Evolutionary conservation across 1,284 basidiomycete genomes (phyloP).

Genomic region (Testicularia cyperi): DNA sequence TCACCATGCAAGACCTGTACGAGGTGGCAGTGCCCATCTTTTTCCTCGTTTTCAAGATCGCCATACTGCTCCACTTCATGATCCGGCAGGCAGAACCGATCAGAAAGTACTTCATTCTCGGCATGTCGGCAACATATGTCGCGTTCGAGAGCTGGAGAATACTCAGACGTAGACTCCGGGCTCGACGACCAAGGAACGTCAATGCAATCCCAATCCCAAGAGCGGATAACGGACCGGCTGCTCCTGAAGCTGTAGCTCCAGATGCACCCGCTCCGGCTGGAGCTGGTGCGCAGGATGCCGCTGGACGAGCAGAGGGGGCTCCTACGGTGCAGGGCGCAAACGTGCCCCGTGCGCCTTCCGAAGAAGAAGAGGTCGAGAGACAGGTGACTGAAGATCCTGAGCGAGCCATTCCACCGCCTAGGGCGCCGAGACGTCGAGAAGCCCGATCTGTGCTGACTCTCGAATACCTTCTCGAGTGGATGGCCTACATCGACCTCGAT

Average conservation of each 20-base stretch:
- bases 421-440: constrained; percentile 12
- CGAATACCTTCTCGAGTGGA: constrained; percentile 34
- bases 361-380: constrained; percentile 11
- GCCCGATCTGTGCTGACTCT: constrained; percentile 7
- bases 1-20: constrained; percentile 17
- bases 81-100: constrained; percentile 21
- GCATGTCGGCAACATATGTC: constrained; percentile 27
- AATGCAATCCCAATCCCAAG: too few species aligned
- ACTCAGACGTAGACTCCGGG: constrained; percentile 16
- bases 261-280: constrained; percentile 1
- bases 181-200: background rate
- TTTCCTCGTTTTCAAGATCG: constrained; percentile 39
- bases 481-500: constrained; percentile 36
- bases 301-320: background rate
- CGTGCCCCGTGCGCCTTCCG: constrained; percentile 8
- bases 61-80: constrained; percentile 41
- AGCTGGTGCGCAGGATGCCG: background rate
- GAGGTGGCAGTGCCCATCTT: constrained; percentile 30
- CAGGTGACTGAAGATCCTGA: constrained; percentile 8
- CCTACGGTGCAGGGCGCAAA: constrained; percentile 9
- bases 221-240: background rate
- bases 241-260: background rate
- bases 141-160: constrained; percentile 30
- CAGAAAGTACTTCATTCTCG: constrained; percentile 32
- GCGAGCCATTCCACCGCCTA: constrained; percentile 18